These are phyloP conservation scores for Setomelanomma holmii DNA, from an alignment of 2,329 filamentous ascomycete species.

Conservation along the genomic window DNA sequence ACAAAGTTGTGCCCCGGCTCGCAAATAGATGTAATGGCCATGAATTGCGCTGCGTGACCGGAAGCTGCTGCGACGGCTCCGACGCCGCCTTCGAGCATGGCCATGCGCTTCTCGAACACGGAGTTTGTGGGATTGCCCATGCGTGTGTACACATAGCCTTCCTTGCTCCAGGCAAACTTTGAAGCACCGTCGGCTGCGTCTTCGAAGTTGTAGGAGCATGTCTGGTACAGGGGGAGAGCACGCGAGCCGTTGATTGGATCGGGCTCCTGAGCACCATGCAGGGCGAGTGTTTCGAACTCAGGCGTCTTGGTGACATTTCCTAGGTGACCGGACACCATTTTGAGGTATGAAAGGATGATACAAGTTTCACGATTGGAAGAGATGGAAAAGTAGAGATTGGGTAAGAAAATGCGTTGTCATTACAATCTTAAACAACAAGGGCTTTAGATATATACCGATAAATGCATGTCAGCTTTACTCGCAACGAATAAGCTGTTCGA, in stretches of 20 bases:
- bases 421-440: no score
- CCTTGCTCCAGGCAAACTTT: conserved; percentile 41
- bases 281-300: conserved; percentile 27
- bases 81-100: conserved; percentile 50
- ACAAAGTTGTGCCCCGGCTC: conserved; percentile 49
- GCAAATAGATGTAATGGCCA: conserved; percentile 47
- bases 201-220: conserved; percentile 36
- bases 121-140: conserved; percentile 50
- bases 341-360: neutral
- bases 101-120: conserved; percentile 49
- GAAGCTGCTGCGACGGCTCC: conserved; percentile 50
- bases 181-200: conserved; percentile 49
- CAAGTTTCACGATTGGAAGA: neutral
- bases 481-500: no score
- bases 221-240: conserved; percentile 29
- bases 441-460: no score
- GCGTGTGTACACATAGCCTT: conserved; percentile 50
- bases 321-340: conserved; percentile 30
- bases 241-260: conserved; percentile 32
- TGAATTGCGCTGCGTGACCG: conserved; percentile 47
- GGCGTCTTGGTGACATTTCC: conserved; percentile 29
- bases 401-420: no score
- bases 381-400: no score
- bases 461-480: no score
- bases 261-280: conserved; percentile 30